A percentile compares a stretch with the other conserved stretches of the same genome.
Evolutionary conservation across 2,329 filamentous ascomycete genomes (phyloP).

Genomic region (Alternaria infectoria): DNA sequence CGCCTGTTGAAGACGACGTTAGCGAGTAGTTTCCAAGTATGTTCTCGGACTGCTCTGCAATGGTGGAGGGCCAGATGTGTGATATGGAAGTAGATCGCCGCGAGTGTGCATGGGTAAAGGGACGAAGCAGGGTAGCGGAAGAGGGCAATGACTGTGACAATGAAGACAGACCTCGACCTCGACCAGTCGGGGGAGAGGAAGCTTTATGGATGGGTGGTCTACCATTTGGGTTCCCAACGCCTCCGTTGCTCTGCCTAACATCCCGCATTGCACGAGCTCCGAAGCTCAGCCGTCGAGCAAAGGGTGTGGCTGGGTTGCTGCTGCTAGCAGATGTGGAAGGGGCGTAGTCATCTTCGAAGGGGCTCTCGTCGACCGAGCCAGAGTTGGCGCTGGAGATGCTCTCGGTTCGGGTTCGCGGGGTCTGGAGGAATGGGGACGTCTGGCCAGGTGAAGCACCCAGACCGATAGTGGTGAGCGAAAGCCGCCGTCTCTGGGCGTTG

Average conservation of each 20-base stretch:
- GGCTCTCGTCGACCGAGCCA: slow-evolving; percentile 57
- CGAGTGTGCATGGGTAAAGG: slow-evolving; percentile 28
- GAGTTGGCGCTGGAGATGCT: slow-evolving; percentile 57
- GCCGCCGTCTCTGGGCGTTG: slow-evolving; percentile 57
- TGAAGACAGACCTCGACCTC: slow-evolving; percentile 65
- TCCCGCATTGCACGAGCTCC: slow-evolving; percentile 79
- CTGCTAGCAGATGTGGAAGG: slow-evolving; percentile 59
- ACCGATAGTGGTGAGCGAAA: slow-evolving; percentile 58
- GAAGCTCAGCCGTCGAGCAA: slow-evolving; percentile 86
- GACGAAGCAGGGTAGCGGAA: slow-evolving; percentile 29
- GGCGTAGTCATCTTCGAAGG: slow-evolving; percentile 63
- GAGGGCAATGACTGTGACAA: slow-evolving; percentile 45
- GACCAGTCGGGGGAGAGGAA: slow-evolving; percentile 60
- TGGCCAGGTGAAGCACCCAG: slow-evolving; percentile 53
- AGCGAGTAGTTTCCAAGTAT: slow-evolving; percentile 63
- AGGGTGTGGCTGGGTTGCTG: slow-evolving; percentile 73
- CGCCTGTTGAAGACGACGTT: slow-evolving; percentile 72
- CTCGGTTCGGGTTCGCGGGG: slow-evolving; percentile 51
- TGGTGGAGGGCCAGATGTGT: slow-evolving; percentile 34
- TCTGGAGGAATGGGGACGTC: slow-evolving; percentile 51
- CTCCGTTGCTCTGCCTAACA: slow-evolving; percentile 63
- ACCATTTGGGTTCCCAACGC: slow-evolving; percentile 66
- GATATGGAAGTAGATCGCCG: slow-evolving; percentile 34
- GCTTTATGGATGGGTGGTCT: slow-evolving; percentile 61
- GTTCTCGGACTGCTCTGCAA: slow-evolving; percentile 41